Evolutionary conservation across 2,329 filamentous ascomycete genomes (phyloP), one percentile per base, ranked within the genome.

Genomic region (Cadophora luteo-olivacea): DNA sequence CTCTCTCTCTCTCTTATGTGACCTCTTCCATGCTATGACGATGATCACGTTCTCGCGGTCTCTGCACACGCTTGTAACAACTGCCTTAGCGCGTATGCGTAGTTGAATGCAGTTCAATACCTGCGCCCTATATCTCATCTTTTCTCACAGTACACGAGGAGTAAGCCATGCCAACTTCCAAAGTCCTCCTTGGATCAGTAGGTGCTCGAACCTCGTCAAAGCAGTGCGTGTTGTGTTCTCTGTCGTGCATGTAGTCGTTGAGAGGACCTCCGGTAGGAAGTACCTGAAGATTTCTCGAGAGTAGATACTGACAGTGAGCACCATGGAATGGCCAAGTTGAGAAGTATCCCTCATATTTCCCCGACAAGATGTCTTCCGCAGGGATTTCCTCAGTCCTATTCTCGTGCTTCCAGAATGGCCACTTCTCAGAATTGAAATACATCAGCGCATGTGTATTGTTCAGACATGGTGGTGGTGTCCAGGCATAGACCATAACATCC

Each of bases 401-500:
- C 45, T 49, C 45, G 12, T 49, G 45, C 11, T 49, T 49, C 45
- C 45, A 49, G 45, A 49, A 49, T 2, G 45, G 45, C 45, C 45
- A 49, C 11, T 49, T 49, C n/a, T 49, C 19, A 8, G 45, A 49
- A 22, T 49, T 2, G 9, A 49, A 49, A 22, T 49, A 49, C 45
- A 49, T 49, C 19, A 49, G 45, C 6, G 45, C 45, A 7, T 49
- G 45, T 49, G 45, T 22, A 22, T 49, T 49, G 45, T 49, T 49
- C 1, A 49, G 45, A 49, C 45, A 49, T 49, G 45, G 45, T 22
- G 45, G 45, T 22, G 45, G 45, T 11, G 45, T 49, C 45, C 45
- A 49, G 6, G 45, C 45, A 49, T 49, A 49, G n/a, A 49, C 45
- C 45, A 49, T 49, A 49, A 49, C 45, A 49, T 49, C 45, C 45